Evolutionary conservation across 1,284 basidiomycete species (phyloP).

Genomic region (Melampsora americana): DNA sequence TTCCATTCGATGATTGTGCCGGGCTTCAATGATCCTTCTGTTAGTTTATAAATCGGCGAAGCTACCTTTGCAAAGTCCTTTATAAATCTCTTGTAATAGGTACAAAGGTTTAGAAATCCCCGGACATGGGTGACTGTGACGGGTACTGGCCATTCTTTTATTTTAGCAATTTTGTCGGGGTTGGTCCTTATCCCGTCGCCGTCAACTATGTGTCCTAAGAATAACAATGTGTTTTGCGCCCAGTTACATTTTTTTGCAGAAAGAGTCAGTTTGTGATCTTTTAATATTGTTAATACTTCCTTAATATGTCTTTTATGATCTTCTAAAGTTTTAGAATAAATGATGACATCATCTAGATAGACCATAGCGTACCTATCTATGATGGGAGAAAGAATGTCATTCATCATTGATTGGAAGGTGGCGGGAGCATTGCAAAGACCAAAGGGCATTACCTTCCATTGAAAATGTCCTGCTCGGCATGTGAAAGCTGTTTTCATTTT

Average conservation of each 20-base stretch:
- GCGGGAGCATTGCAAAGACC: too few species aligned
- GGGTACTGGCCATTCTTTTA: background rate
- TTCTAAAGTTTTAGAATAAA: background rate
- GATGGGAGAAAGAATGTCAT: background rate
- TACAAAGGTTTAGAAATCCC: too few species aligned
- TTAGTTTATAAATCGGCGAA: constrained; percentile 1
- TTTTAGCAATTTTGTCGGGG: background rate
- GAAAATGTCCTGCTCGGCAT: background rate
- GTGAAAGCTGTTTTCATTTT: background rate
- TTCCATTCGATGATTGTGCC: background rate
- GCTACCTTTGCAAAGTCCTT: constrained; percentile 3
- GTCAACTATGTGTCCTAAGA: background rate
- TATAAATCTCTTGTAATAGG: constrained; percentile 17
- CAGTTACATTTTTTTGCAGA: constrained; percentile 9
- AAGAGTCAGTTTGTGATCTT: background rate
- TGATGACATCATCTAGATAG: constrained; percentile 10
- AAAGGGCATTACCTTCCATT: constrained; percentile 19
- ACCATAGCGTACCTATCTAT: constrained; percentile 2
- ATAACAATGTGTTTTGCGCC: background rate
- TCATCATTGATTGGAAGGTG: too few species aligned
- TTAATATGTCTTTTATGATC: background rate
- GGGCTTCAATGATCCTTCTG: background rate
- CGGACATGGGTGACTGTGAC: background rate
- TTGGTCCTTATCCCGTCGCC: background rate
- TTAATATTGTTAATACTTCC: background rate